Evolutionary conservation across 805 yeast species (phyloP).

Genomic region (Candida chilensis): DNA sequence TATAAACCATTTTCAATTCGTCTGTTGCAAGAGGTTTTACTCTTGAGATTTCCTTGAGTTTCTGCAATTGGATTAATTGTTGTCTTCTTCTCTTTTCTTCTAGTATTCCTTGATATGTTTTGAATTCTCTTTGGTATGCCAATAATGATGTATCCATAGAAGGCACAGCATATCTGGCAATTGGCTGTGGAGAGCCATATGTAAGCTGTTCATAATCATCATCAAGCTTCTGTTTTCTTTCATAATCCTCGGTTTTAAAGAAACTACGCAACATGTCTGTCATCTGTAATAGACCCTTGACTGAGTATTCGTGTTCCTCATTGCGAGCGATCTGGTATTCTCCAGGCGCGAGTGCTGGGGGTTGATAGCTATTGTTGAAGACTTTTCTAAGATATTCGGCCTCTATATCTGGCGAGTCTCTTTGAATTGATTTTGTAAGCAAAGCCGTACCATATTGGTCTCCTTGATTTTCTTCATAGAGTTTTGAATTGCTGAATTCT

Average conservation of each 20-base stretch:
- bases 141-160: background rate
- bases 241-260: background rate
- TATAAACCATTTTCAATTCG: constrained; percentile 21
- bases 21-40: constrained; percentile 15
- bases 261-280: background rate
- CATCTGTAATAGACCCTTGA: too few species aligned
- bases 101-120: constrained; percentile 32
- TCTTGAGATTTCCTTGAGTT: constrained; percentile 12
- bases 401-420: constrained; percentile 7
- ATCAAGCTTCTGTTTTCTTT: constrained; percentile 2
- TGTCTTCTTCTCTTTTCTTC: constrained; percentile 28
- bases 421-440: constrained; percentile 6
- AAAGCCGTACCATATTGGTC: constrained; percentile 31
- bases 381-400: constrained; percentile 18
- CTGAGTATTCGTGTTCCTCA: too few species aligned
- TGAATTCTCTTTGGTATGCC: constrained; percentile 18
- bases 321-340: background rate
- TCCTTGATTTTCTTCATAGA: too few species aligned
- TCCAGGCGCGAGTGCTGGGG: too few species aligned
- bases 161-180: background rate
- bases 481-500: too few species aligned
- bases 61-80: constrained; percentile 20
- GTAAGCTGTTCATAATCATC: constrained; percentile 1
- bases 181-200: background rate
- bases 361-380: constrained; percentile 20